Conservation (phyloP, 805 yeast species). For the Kuraishia piskuri region DNA sequence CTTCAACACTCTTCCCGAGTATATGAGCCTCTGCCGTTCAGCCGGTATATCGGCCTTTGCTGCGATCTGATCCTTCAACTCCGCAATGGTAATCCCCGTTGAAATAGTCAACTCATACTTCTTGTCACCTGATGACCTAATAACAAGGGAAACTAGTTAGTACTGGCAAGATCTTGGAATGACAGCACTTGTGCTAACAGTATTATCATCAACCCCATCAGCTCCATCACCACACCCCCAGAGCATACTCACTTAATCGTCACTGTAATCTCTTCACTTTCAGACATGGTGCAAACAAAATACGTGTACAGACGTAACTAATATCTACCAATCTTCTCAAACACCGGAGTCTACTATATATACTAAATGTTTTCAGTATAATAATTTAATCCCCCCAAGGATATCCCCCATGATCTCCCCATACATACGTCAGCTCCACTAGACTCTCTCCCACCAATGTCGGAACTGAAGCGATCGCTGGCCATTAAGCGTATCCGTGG, state of each 20-base stretch:
- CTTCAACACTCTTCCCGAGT: conserved; percentile 89
- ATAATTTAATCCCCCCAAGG: too few relatives aligned
- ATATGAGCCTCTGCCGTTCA: conserved; percentile 81
- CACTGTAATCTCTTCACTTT: conserved; percentile 16
- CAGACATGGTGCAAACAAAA: conserved; percentile 6
- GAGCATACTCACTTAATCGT: conserved; percentile 21
- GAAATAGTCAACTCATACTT: conserved; percentile 60
- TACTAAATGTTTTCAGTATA: neutral
- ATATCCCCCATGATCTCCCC: neutral
- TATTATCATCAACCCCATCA: neutral
- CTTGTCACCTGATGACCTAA: conserved; percentile 58
- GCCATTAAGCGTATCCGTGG: neutral
- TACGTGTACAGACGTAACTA: too few relatives aligned
- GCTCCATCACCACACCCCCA: neutral
- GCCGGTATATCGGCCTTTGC: conserved; percentile 57
- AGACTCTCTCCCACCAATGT: neutral
- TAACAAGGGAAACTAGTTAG: conserved; percentile 1
- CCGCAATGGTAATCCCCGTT: conserved; percentile 47
- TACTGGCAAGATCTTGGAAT: neutral
- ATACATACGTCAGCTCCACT: neutral
- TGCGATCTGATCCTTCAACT: conserved; percentile 60
- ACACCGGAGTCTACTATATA: neutral
- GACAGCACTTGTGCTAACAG: too few relatives aligned
- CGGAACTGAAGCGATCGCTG: neutral
- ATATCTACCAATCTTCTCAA: neutral